Base-by-base conservation (phyloP, 352 stramenopile genomes). In the Phytopythium helicoides region DNA sequence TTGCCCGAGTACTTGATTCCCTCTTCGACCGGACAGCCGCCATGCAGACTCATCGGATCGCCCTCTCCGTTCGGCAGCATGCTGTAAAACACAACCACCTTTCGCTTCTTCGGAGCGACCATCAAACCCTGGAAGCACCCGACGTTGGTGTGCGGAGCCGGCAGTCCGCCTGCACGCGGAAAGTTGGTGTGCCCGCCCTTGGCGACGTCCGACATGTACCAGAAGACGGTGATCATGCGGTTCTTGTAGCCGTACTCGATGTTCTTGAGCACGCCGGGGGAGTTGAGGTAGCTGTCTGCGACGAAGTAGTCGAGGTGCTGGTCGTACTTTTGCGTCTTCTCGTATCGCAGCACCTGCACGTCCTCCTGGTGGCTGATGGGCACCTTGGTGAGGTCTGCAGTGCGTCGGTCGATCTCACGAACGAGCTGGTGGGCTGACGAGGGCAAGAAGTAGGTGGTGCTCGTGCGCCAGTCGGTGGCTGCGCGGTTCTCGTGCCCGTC, bases 201-300 rank as follows among this genome's bases (percentile, higher is more conserved):
- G 18, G 66, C 70, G 15, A 93, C 80, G 38, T 91, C 80, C 31
- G 80, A 92, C 82, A 92, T 90, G 75, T 89, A 92, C 80, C 78
- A 90, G 52, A 92, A 90, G 16, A 92, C 82, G 0, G 79, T 92
- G 60, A 89, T 89, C 80, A 90, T 89, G 54, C 78, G 77, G 64
- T 91, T 91, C 64, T 89, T 87, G 64, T 75, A 68, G n/a, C 78
- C 76, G 36, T 88, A 56, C 14, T 92, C 66, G 37, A 88, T 83
- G 18, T 23, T 71, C 23, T 77, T 28, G 6, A 92, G 60, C 31
- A 89, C 35, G 8, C 58, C 40, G 2, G 58, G 62, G 12, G 62
- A 64, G 44, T 85, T 86, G 10, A 54, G 60, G 47, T 88, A 62
- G 28, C 42, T 55, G 6, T 88, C 62, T 0, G 33, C 39, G 0